phyloP scores from a whole-genome alignment of 228 moss, liverwort and hornwort species.

The Sphagnum magellanicum region DNA sequence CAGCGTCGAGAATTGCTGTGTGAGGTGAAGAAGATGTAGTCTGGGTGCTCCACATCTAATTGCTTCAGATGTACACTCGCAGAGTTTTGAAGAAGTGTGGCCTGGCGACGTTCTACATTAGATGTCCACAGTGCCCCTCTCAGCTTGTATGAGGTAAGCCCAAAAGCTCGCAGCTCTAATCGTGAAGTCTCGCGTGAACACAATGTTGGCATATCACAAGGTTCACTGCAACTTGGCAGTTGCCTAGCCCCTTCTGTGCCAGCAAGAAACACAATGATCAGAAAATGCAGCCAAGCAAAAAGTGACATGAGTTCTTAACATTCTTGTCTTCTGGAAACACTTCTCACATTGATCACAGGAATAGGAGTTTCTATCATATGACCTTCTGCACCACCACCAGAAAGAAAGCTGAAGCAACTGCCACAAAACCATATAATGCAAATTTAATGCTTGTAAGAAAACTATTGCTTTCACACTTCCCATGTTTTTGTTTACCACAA shows the following conservation, averaged over 20 bases:
- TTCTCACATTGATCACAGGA: no score
- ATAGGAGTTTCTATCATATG: no score
- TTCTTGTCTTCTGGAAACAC: no score
- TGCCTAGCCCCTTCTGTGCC: conserved; percentile 7
- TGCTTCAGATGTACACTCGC: conserved; percentile 33
- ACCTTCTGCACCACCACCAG: no score
- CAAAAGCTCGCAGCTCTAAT: conserved; percentile 23
- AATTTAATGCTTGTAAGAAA: neutral
- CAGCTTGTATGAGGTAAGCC: conserved; percentile 50
- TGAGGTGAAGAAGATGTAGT: conserved; percentile 40
- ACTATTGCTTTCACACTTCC: neutral
- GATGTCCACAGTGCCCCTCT: conserved; percentile 38
- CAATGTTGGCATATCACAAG: conserved; percentile 8
- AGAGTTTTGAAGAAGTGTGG: conserved; percentile 12
- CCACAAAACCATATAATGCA: neutral
- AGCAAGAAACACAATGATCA: neutral
- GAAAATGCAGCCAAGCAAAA: no score
- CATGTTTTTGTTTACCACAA: neutral
- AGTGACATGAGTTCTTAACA: no score
- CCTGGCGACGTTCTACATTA: conserved; percentile 18
- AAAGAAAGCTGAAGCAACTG: neutral
- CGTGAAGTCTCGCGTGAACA: conserved; percentile 8
- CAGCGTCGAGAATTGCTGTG: conserved; percentile 30
- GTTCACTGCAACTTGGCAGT: conserved; percentile 6
- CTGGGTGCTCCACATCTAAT: conserved; percentile 35